Evolutionary conservation across 2,329 filamentous ascomycete species (phyloP).

Genomic region (Pseudogymnoascus sp.): DNA sequence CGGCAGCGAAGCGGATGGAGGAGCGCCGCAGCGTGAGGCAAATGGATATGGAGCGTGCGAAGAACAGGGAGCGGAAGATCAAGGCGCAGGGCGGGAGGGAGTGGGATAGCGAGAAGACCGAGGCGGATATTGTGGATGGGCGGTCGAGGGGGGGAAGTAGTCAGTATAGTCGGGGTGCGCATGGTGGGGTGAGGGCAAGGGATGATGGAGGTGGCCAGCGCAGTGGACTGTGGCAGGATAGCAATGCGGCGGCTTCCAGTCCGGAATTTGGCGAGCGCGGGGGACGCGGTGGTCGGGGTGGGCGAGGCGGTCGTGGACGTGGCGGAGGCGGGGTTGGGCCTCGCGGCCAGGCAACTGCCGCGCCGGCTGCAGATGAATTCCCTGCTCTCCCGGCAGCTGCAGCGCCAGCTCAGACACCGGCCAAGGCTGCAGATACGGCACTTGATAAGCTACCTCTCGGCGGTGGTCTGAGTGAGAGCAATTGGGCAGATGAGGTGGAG

Average conservation of each 20-base stretch:
- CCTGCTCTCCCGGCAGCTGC: conserved; percentile 7
- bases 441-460: conserved; percentile 8
- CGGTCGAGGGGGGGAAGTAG: conserved; percentile 12
- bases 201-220: conserved; percentile 10
- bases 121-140: conserved; percentile 25
- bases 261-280: conserved; percentile 12
- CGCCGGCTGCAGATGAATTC: conserved; percentile 9
- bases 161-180: not conserved
- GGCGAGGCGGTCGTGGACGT: conserved; percentile 18
- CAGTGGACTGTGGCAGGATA: conserved; percentile 12
- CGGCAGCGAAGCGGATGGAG: conserved; percentile 42
- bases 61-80: conserved; percentile 28
- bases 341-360: not conserved
- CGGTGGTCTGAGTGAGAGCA: conserved; percentile 9
- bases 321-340: conserved; percentile 2
- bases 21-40: conserved; percentile 10
- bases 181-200: not conserved
- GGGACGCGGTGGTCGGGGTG: conserved; percentile 14
- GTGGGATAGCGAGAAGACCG: conserved; percentile 28
- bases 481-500: conserved; percentile 15
- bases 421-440: not conserved
- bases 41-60: conserved; percentile 28
- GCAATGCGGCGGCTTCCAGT: conserved; percentile 14
- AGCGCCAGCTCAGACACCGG: not conserved
- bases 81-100: conserved; percentile 26